Evolutionary conservation across 306 rosid species (phyloP).

Genomic region (Trichosanthes truncata): DNA sequence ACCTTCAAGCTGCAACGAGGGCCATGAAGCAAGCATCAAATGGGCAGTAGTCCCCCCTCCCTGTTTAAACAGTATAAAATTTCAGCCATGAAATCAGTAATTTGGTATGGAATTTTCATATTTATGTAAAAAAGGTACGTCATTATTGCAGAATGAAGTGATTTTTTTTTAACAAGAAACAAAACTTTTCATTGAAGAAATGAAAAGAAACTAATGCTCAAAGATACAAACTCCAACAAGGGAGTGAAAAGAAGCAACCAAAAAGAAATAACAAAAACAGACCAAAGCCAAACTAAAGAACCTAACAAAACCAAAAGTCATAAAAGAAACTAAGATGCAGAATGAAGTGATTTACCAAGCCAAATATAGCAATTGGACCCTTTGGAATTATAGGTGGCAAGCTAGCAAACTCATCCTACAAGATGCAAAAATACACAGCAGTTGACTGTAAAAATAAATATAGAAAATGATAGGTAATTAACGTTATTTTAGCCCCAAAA

Average conservation of each 20-base stretch:
- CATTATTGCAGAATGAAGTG: not conserved
- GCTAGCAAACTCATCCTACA: constrained; percentile 87
- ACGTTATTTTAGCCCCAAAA: not conserved
- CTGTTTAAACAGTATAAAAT: constrained; percentile 32
- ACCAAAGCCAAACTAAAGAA: no score
- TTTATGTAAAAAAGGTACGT: not conserved
- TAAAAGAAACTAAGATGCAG: not conserved
- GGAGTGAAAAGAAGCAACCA: no score
- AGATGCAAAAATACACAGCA: constrained; percentile 12
- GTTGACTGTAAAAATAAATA: not conserved
- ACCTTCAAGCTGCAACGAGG: constrained; percentile 83
- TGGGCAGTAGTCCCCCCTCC: constrained; percentile 94
- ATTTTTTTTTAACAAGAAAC: constrained; percentile 9
- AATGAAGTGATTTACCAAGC: constrained; percentile 47
- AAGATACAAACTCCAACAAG: no score
- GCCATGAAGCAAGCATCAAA: constrained; percentile 87
- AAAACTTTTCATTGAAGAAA: no score
- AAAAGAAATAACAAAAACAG: no score
- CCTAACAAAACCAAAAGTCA: no score
- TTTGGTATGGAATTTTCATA: constrained; percentile 10
- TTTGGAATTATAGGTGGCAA: constrained; percentile 81
- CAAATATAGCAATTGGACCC: constrained; percentile 88
- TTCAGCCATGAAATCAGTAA: constrained; percentile 7
- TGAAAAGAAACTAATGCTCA: no score
- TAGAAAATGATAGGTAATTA: not conserved